Base-by-base conservation (phyloP, 129 eudicot species). In the Kitagawia praeruptora region DNA sequence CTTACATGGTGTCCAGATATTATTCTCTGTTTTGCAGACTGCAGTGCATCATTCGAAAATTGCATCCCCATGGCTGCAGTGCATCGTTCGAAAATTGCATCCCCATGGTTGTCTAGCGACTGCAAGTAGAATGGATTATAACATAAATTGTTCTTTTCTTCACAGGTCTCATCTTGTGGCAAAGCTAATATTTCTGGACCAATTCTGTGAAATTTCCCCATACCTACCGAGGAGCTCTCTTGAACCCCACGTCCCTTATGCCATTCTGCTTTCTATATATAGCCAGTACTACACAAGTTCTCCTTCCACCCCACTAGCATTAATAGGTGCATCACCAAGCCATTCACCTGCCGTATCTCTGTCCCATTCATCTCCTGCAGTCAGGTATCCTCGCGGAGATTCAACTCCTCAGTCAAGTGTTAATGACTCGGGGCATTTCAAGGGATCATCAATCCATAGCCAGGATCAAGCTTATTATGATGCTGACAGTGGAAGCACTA, bases 141-240 rank as follows among this genome's bases (percentile, higher is more conserved):
- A n/a, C 34, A 61, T 25, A n/a, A n/a, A 61, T 8, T 12, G 38
- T 74, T 61, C 54, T 28, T 41, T 73, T 77, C 42, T 78, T 70
- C 46, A 81, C 89, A 95, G 99, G 87, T 90, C 98, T 85, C 93
- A 88, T 85, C 82, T 96, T 48, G 93, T 91, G 63, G 90, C 97
- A 48, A 92, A 92, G 87, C 84, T 96, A 64, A 92, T 96, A 78
- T 96, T 96, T 75, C 87, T 96, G 76, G 98, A 96, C 86, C 99
- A 92, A 81, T 74, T 90, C 47, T 96, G 98, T 73, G 94, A 90
- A 51, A 85, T 96, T 56, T 96, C 97, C 8, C 95, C 99, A 8
- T 83, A 90, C 87, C 84, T 96, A 61, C 97, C 98, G 31, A 83
- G 98, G 73, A 96, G 96, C 78, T 45, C 91, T 2, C 87, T 96